A percentile compares a stretch with the other conserved stretches of the same genome.
Evolutionary conservation across 2,329 filamentous ascomycete species (phyloP).

Genomic region (Fusarium subglutinans): DNA sequence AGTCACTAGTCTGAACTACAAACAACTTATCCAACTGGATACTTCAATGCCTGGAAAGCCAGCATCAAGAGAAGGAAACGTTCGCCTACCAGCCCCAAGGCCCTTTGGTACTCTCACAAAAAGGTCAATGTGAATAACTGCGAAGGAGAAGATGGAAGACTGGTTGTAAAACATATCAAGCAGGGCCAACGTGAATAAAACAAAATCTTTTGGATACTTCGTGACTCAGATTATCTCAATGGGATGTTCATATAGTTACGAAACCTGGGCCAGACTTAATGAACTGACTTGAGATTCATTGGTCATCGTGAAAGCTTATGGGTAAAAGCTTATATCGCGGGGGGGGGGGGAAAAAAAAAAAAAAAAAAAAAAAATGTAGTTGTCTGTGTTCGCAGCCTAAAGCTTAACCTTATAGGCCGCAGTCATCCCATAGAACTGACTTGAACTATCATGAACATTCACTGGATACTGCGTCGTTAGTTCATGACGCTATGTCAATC

Average conservation of each 20-base stretch:
- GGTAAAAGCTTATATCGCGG: too few relatives aligned
- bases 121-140: background rate
- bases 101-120: background rate
- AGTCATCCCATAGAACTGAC: background rate
- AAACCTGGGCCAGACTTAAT: background rate
- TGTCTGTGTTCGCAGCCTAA: too few relatives aligned
- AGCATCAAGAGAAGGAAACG: background rate
- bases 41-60: background rate
- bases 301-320: too few relatives aligned
- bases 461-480: background rate
- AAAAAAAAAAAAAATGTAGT: too few relatives aligned
- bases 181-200: accelerated
- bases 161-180: accelerated
- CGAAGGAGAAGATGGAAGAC: background rate
- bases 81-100: background rate
- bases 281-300: background rate
- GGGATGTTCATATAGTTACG: background rate
- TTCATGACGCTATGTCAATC: background rate
- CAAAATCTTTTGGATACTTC: background rate
- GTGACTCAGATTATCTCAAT: background rate
- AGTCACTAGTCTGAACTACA: background rate
- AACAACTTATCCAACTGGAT: background rate
- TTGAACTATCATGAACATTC: background rate
- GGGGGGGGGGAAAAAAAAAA: too few relatives aligned
- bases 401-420: too few relatives aligned